Evolutionary conservation across 208 protist genomes (phyloP).

Genomic region (Wallacemonas collosoma): DNA sequence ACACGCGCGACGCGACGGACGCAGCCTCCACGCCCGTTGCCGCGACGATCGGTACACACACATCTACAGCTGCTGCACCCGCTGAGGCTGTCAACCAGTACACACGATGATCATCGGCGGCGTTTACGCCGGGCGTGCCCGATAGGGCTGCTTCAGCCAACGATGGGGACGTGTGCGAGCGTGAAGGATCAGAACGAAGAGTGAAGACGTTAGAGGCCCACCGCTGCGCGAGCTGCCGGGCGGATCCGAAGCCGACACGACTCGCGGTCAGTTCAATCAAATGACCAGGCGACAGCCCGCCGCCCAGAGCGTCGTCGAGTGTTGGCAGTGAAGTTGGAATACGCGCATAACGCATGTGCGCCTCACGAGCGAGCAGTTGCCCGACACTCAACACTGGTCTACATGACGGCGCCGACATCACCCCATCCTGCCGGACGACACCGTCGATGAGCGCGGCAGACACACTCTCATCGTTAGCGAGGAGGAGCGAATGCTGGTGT

Average conservation of each 20-base stretch:
- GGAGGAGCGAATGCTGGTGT: neutral
- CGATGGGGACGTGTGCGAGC: neutral
- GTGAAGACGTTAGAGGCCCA: slow-evolving; percentile 6
- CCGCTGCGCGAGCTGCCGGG: slow-evolving; percentile 34
- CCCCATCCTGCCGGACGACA: no score
- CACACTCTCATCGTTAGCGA: neutral
- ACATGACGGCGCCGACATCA: no score
- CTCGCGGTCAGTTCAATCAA: slow-evolving; percentile 61
- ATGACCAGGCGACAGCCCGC: slow-evolving; percentile 46
- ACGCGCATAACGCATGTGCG: neutral
- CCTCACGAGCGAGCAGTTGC: neutral
- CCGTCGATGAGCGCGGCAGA: neutral
- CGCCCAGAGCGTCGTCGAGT: slow-evolving; percentile 52
- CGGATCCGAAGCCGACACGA: slow-evolving; percentile 29
- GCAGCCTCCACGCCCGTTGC: neutral
- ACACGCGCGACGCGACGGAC: neutral
- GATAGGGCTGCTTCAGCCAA: neutral
- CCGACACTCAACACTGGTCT: slow-evolving; percentile 16
- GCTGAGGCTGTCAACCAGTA: slow-evolving; percentile 7
- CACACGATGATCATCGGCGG: neutral
- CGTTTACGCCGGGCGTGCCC: neutral
- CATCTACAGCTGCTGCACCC: neutral
- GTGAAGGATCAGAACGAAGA: no score
- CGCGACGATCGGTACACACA: slow-evolving; percentile 1
- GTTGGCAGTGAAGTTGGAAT: slow-evolving; percentile 43